Evolutionary conservation across 129 eudicot species (phyloP), one percentile per base, ranked within the genome.

Genomic region (Pulicaria dysenterica): DNA sequence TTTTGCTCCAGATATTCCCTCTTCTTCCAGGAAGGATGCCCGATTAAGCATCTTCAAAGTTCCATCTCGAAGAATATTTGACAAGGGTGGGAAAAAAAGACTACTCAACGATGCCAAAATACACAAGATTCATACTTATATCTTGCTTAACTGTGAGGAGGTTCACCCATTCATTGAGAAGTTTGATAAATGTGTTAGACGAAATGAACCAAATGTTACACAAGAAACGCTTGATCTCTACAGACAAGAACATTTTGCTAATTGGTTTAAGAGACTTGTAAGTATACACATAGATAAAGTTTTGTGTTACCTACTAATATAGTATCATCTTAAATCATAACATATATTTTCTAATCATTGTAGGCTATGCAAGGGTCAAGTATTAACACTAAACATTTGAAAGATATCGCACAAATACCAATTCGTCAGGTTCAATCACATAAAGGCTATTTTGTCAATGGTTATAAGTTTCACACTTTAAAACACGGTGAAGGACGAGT

Each of bases 371-470:
- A 9, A 2, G 16, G 15, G 10, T 38, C 65, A n/a, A 4, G 5
- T 11, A 3, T 5, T 13, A 5, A 10, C 8, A 36, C 4, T 13
- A 17, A 59, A 9, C 44, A 59, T 59, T 13, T 59, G 8, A 36
- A 38, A 38, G 16, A 13, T 3, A 7, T 59, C 8, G 65, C 19
- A 34, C 12, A 4, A 4, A 19, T 44, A 9, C 17, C 65, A 12
- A 0, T 36, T 1, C 16, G 5, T 3, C 0, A 59, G 3, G 65
- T 37, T 13, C 8, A 4, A 13, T 34, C 15, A 37, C 65, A 59
- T 59, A 59, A 59, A 0, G 45, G 65, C 3, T 59, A 59, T 12
- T 34, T 59, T 59, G 44, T 59, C 43, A 59, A 59, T 59, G 65
- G 65, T 13, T 59, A 59, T 15, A 59, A 59, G 65, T 59, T 59